Percentiles rank a stretch among this genome's conserved stretches.
Conservation (phyloP, 2,329 filamentous ascomycete genomes). For the Endothia cerciana region DNA sequence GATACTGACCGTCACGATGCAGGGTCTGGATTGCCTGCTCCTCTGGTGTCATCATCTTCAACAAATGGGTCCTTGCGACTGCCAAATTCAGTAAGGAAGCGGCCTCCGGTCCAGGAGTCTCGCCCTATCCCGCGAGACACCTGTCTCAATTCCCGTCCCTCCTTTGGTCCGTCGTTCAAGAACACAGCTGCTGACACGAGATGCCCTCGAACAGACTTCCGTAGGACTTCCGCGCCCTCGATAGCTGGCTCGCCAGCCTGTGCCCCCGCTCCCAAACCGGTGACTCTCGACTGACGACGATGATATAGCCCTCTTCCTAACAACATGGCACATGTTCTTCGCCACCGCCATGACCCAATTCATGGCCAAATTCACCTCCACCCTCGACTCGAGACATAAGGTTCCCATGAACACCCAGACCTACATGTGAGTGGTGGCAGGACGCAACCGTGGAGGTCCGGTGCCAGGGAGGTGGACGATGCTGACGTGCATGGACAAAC, state of each 20-base stretch:
- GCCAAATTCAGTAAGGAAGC: constrained; percentile 61
- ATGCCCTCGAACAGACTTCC: constrained; percentile 34
- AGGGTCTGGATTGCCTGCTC: constrained; percentile 88
- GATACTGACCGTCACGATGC: constrained; percentile 28
- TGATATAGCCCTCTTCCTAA: constrained; percentile 67
- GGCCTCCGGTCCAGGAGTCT: neutral
- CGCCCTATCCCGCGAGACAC: constrained; percentile 11
- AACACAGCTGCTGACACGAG: constrained; percentile 18
- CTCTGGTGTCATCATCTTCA: constrained; percentile 91
- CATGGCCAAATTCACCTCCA: constrained; percentile 79
- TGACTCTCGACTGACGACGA: constrained; percentile 57
- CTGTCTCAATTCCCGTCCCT: constrained; percentile 8
- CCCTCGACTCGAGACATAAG: constrained; percentile 87
- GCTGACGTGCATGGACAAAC: constrained; percentile 25
- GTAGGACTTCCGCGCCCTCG: constrained; percentile 21
- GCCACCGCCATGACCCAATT: constrained; percentile 88
- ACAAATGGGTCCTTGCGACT: constrained; percentile 91
- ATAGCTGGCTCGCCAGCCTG: neutral
- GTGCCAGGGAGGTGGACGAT: neutral
- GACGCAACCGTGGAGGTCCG: neutral
- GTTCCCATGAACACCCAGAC: constrained; percentile 79
- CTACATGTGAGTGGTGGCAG: constrained; percentile 29
- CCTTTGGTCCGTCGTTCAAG: neutral
- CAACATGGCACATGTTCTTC: constrained; percentile 90
- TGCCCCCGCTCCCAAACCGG: neutral